Conservation (phyloP, 106 monocot species). For the Dioscorea dumetorum region DNA sequence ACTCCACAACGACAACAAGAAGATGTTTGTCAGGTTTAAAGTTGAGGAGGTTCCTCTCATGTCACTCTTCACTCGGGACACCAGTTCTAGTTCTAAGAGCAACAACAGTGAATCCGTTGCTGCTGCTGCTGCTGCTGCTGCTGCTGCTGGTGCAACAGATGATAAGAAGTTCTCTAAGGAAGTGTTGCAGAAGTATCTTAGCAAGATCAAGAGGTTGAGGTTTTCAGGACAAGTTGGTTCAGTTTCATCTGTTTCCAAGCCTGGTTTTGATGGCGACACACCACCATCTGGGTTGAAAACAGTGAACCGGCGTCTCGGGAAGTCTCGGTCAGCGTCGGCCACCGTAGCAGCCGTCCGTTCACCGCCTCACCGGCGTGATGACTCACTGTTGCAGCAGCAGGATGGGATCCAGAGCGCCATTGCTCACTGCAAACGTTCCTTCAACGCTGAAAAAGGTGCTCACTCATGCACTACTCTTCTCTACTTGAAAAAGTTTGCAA, state of each 20-base stretch:
- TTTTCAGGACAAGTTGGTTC: constrained; percentile 16
- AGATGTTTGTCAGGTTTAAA: constrained; percentile 40
- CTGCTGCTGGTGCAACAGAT: neutral
- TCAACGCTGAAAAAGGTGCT: constrained; percentile 28
- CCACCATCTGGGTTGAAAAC: constrained; percentile 20
- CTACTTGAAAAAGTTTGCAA: neutral
- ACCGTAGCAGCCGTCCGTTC: constrained; percentile 21
- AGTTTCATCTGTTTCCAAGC: neutral
- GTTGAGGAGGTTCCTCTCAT: constrained; percentile 51
- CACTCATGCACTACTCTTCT: too few species aligned
- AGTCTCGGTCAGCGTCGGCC: constrained; percentile 45
- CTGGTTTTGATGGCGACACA: neutral
- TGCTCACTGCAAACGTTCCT: constrained; percentile 84
- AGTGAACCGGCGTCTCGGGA: constrained; percentile 31
- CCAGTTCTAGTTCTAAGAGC: constrained; percentile 32
- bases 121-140: constrained; percentile 1
- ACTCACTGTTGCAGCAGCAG: constrained; percentile 56
- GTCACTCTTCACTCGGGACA: constrained; percentile 52
- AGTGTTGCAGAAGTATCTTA: constrained; percentile 44
- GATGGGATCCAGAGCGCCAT: constrained; percentile 96
- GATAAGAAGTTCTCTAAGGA: constrained; percentile 36
- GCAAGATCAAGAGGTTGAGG: constrained; percentile 48
- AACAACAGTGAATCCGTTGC: neutral
- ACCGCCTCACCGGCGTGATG: constrained; percentile 42
- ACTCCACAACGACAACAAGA: constrained; percentile 8